A percentile compares a stretch with the other conserved stretches of the same genome.
Conservation (phyloP, 1,139 yeast genomes). For the Yamadazyma sp. region DNA sequence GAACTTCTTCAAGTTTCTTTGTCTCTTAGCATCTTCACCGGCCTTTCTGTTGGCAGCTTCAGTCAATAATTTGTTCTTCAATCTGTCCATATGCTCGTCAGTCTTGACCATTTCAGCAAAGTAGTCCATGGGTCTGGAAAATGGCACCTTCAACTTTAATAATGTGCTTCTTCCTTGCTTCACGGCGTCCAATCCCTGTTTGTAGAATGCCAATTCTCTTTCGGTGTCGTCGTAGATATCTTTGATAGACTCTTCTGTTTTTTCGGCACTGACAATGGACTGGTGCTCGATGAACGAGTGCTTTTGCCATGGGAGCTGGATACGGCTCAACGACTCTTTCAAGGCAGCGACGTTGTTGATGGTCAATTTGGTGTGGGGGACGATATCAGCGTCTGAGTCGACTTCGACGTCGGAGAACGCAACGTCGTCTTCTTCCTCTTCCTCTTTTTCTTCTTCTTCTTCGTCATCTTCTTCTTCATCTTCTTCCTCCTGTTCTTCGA, state of each 20-base stretch:
- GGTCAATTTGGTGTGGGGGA: slow-evolving; percentile 87
- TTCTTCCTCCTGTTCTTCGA: slow-evolving; percentile 37
- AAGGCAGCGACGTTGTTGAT: slow-evolving; percentile 71
- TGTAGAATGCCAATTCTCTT: slow-evolving; percentile 68
- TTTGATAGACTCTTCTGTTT: slow-evolving; percentile 65
- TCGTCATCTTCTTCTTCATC: slow-evolving; percentile 47
- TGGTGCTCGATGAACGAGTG: slow-evolving; percentile 84
- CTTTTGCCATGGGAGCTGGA: slow-evolving; percentile 68
- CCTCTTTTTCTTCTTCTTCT: slow-evolving; percentile 44
- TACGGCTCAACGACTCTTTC: slow-evolving; percentile 64
- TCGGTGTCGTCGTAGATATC: slow-evolving; percentile 96
- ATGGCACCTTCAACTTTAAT: slow-evolving; percentile 71
- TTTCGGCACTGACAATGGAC: slow-evolving; percentile 59
- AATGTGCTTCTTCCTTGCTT: slow-evolving; percentile 67
- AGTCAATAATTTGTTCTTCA: slow-evolving; percentile 74
- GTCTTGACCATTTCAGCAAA: slow-evolving; percentile 98
- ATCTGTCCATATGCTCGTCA: slow-evolving; percentile 96
- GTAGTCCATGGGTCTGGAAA: slow-evolving; percentile 90
- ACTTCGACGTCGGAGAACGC: slow-evolving; percentile 78
- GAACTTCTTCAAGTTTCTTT: slow-evolving; percentile 91
- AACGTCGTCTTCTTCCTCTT: slow-evolving; percentile 57
- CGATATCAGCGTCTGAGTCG: slow-evolving; percentile 83
- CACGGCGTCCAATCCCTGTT: slow-evolving; percentile 89
- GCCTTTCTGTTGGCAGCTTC: slow-evolving; percentile 94
- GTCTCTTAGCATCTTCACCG: slow-evolving; percentile 89